Evolutionary conservation across 2,329 filamentous ascomycete species (phyloP).

Genomic region (Colletotrichum chrysophilum): DNA sequence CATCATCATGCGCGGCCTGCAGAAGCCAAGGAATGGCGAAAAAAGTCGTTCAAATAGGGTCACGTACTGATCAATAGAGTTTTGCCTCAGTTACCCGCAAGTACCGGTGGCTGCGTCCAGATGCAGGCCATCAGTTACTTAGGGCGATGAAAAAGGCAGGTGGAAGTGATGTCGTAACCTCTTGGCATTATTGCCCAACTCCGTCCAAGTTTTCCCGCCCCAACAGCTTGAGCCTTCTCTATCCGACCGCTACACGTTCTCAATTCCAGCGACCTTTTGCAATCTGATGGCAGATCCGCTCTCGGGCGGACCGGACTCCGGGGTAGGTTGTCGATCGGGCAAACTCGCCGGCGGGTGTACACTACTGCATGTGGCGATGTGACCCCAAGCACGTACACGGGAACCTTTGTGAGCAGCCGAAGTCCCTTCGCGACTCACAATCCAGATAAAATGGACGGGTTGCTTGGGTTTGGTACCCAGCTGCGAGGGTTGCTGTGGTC

Average conservation of each 20-base stretch:
- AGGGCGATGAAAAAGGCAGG: conserved; percentile 3
- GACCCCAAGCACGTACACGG: neutral
- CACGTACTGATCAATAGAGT: neutral
- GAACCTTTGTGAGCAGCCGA: neutral
- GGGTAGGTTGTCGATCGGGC: neutral
- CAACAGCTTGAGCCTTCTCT: neutral
- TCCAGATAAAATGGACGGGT: neutral
- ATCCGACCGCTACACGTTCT: neutral
- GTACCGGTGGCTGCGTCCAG: neutral
- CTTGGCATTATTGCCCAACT: neutral
- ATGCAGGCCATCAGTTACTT: neutral
- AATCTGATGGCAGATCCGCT: neutral
- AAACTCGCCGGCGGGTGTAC: neutral
- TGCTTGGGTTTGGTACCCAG: neutral
- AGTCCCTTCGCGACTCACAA: neutral
- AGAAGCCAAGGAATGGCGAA: conserved; percentile 12
- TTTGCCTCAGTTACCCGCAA: neutral
- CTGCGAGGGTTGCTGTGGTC: neutral
- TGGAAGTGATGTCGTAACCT: conserved; percentile 4
- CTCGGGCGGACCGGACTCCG: neutral
- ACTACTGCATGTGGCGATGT: conserved; percentile 3
- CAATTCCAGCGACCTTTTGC: neutral
- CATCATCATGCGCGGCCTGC: neutral
- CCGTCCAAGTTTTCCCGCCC: neutral
- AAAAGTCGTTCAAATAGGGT: conserved; percentile 6